Evolutionary conservation across 345 rosid species (phyloP), one percentile per base, ranked within the genome.

Genomic region (Barbarea vulgaris): DNA sequence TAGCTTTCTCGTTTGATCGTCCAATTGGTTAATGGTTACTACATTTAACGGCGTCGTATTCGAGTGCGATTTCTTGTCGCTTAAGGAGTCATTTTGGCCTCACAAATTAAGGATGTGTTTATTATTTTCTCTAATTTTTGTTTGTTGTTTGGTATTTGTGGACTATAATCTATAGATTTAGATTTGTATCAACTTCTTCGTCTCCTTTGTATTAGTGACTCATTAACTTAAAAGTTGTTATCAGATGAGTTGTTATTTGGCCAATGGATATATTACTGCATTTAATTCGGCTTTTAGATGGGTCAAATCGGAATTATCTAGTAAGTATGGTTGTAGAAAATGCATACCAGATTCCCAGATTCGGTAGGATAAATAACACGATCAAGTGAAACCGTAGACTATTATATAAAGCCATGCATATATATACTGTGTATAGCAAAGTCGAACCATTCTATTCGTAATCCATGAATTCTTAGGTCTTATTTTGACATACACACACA

Each of bases 1-100:
- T 42, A 21, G 25, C 36, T 54, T 73, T 19, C 55, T 64, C 47
- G 70, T 54, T 64, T 51, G 42, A 72, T 36, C 62, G 19, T 41
- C 77, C 57, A 73, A 1, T 53, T 53, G 14, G 55, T 51, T 14
- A 1, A 41, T 53, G 14, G 55, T 51, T 14, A 22, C 44, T 25
- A 48, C 46, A 48, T 15, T 51, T 67, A 51, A 22, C 2, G 36
- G 24, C 11, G 47, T 67, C 33, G 19, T 27, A 17, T 5, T 31
- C 41, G 41, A 57, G 8, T 57, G 42, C 42, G 25, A 62, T 53
- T 72, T 18, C 42, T 62, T 39, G 61, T 61, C 51, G 41, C 52
- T 41, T 25, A 34, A 61, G 52, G 36, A 22, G 14, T 39, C 51
- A 60, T 61, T 36, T 13, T 51, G 69, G 54, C 69, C 69, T 28